Percentiles rank a stretch among this genome's conserved stretches.
These are phyloP conservation scores for Hepatocystis sp. DNA, from an alignment of 169 alveolate species.

Conservation along the genomic window DNA sequence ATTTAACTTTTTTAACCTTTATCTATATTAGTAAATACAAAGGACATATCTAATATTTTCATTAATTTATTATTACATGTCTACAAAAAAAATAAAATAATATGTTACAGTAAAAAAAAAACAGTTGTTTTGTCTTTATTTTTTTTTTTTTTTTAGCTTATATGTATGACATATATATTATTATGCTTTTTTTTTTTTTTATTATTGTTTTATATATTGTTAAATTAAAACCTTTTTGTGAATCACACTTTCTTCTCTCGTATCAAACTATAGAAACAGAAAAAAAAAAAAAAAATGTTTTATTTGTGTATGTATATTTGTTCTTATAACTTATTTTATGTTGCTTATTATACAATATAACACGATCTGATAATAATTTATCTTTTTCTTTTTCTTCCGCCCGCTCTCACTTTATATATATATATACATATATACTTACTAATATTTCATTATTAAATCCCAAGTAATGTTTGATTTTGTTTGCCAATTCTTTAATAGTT, in stretches of 20 bases:
- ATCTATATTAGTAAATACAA: conserved; percentile 49
- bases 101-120: background rate
- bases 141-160: background rate
- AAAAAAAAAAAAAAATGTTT: background rate
- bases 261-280: too few species aligned
- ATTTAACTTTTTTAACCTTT: conserved; percentile 19
- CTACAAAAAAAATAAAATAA: conserved; percentile 33
- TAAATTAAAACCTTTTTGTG: conserved; percentile 57
- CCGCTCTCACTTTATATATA: background rate
- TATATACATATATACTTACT: conserved; percentile 16
- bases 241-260: conserved; percentile 60
- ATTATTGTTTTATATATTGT: conserved; percentile 2
- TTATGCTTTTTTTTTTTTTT: background rate
- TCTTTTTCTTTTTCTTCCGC: conserved; percentile 1
- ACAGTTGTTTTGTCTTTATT: background rate
- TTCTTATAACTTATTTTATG: too few species aligned
- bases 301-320: background rate
- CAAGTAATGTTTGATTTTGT: conserved; percentile 46
- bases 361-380: background rate
- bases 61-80: conserved; percentile 53
- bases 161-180: background rate
- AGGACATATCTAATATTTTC: conserved; percentile 38
- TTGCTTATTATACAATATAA: too few species aligned
- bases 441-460: conserved; percentile 49
- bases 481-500: conserved; percentile 45